Percentiles rank a stretch among this genome's conserved stretches.
These are phyloP conservation scores for Garcia nutans DNA, from an alignment of 345 rosid genomes.

Conservation along the genomic window DNA sequence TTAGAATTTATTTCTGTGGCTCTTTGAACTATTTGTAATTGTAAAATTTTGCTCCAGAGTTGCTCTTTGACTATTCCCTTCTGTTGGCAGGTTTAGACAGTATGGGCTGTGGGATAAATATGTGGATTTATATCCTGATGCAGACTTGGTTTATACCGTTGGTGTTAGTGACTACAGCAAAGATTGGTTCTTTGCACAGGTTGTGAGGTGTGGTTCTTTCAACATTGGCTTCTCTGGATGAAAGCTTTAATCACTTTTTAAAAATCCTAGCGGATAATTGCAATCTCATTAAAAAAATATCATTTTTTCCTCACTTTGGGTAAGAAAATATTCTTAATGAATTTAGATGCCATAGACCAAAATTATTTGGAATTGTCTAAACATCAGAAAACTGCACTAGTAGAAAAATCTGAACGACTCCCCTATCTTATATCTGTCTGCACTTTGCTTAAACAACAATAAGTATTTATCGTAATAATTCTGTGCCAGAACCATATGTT, in stretches of 20 bases:
- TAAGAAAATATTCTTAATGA: not conserved
- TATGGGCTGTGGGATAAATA: conserved; percentile 37
- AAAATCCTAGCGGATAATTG: not conserved
- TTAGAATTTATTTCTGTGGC: not conserved
- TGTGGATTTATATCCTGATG: conserved; percentile 25
- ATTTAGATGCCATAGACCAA: not conserved
- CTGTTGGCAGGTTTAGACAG: conserved; percentile 29
- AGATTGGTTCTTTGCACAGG: conserved; percentile 36
- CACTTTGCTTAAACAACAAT: no score
- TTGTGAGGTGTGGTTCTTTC: conserved; percentile 20
- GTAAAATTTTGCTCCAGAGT: not conserved
- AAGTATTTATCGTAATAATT: no score
- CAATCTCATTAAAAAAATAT: not conserved
- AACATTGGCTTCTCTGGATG: not conserved
- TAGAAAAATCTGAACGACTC: not conserved
- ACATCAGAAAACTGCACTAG: not conserved
- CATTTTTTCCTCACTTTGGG: not conserved
- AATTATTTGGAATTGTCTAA: not conserved
- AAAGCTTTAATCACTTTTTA: not conserved
- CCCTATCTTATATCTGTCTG: no score
- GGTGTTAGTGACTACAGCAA: conserved; percentile 23
- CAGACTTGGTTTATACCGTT: conserved; percentile 28
- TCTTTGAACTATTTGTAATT: not conserved
- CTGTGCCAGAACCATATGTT: not conserved
- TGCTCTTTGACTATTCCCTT: not conserved